phyloP scores from a whole-genome alignment of 768 basidiomycete genomes.

The Rhizopogon vinicolor region DNA sequence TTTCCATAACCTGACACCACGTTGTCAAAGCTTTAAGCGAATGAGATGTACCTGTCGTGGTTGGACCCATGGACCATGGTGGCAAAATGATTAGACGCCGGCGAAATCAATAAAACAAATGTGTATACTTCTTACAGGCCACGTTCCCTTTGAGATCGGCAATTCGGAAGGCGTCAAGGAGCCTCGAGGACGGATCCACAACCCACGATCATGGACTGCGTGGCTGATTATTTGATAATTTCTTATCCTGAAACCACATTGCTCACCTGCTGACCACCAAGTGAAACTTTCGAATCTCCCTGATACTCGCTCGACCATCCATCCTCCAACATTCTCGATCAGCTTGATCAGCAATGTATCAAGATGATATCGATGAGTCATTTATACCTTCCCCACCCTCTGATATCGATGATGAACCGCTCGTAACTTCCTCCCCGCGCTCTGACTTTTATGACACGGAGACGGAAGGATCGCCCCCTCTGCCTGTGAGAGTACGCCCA shows the following conservation, averaged over 20 bases:
- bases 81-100: background rate
- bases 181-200: slow-evolving; percentile 11
- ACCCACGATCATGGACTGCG: slow-evolving; percentile 4
- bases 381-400: slow-evolving; percentile 25
- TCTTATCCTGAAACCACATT: background rate
- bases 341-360: slow-evolving; percentile 14
- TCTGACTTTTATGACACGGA: slow-evolving; percentile 18
- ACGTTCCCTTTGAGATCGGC: background rate
- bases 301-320: background rate
- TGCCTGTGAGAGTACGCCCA: slow-evolving; percentile 1
- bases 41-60: background rate
- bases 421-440: background rate
- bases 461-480: slow-evolving; percentile 16
- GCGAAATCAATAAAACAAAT: background rate
- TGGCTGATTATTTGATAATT: background rate
- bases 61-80: too few species aligned
- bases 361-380: slow-evolving; percentile 21
- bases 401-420: slow-evolving; percentile 2
- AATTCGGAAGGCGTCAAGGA: background rate
- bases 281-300: background rate
- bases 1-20: background rate
- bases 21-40: too few species aligned
- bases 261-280: background rate
- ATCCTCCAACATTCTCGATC: background rate
- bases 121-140: background rate